phyloP scores from a whole-genome alignment of 2,329 filamentous ascomycete species.

The Periconia macrospinosa region DNA sequence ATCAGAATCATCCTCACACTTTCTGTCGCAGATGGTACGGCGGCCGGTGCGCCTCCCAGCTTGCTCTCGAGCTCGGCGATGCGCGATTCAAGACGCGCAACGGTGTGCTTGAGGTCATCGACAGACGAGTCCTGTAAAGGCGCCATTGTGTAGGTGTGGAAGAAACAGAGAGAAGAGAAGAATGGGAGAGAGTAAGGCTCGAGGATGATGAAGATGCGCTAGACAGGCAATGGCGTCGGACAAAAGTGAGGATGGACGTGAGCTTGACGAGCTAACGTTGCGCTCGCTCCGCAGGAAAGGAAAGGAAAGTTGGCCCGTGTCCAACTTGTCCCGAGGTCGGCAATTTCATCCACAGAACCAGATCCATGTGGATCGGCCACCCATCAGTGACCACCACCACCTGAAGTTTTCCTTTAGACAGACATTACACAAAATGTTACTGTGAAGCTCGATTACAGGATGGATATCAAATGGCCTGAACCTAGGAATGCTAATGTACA shows the following conservation, averaged over 20 bases:
- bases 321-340: slow-evolving; percentile 1
- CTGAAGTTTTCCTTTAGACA: no score
- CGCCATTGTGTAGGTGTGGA: slow-evolving; percentile 66
- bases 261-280: background rate
- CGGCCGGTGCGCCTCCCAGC: slow-evolving; percentile 50
- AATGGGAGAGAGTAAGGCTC: slow-evolving; percentile 6
- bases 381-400: no score
- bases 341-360: no score
- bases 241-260: slow-evolving; percentile 7
- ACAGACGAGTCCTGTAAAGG: slow-evolving; percentile 80
- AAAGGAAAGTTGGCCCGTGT: slow-evolving; percentile 1
- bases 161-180: slow-evolving; percentile 11
- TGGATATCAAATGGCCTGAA: no score
- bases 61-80: slow-evolving; percentile 82
- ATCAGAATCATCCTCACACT: slow-evolving; percentile 96
- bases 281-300: slow-evolving; percentile 8
- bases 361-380: no score
- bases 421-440: no score
- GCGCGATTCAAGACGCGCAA: slow-evolving; percentile 81
- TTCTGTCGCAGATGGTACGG: slow-evolving; percentile 49
- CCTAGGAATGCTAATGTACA: no score
- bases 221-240: slow-evolving; percentile 17
- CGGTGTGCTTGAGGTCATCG: slow-evolving; percentile 80
- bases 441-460: no score
- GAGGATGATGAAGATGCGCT: slow-evolving; percentile 12